A percentile compares a stretch with the other conserved stretches of the same genome.
These are phyloP conservation scores for Apiospora marii DNA, from an alignment of 2,329 filamentous ascomycete genomes.

Conservation along the genomic window DNA sequence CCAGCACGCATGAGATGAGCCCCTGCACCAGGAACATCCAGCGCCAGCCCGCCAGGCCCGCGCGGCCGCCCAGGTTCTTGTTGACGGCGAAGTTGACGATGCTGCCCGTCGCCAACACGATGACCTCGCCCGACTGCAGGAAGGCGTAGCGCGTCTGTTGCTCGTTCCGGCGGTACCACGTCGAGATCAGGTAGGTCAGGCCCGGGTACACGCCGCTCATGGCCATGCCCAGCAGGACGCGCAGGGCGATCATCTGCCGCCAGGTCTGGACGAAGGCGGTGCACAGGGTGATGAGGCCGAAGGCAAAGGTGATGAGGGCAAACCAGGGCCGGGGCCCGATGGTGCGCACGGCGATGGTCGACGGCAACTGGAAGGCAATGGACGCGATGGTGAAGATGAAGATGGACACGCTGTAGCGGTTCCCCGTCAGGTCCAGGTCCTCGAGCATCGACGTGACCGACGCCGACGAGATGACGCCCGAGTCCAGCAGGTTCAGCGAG, in stretches of 20 bases:
- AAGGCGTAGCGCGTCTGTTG: constrained; percentile 72
- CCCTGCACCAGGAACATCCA: constrained; percentile 77
- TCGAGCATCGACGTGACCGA: constrained; percentile 73
- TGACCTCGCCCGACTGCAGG: constrained; percentile 70
- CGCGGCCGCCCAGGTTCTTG: constrained; percentile 59
- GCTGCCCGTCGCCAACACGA: constrained; percentile 69
- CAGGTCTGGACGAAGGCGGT: constrained; percentile 73
- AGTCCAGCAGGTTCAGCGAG: constrained; percentile 73
- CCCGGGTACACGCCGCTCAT: constrained; percentile 65
- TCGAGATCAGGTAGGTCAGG: constrained; percentile 59
- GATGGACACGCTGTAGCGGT: constrained; percentile 73
- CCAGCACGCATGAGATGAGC: constrained; percentile 65
- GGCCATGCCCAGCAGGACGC: constrained; percentile 70
- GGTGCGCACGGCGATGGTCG: constrained; percentile 70
- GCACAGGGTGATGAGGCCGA: constrained; percentile 69
- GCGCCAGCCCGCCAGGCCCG: constrained; percentile 68
- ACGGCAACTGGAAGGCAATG: constrained; percentile 73
- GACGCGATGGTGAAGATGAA: constrained; percentile 77
- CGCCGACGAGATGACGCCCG: constrained; percentile 73
- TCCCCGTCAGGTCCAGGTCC: constrained; percentile 69
- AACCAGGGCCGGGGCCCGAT: constrained; percentile 71
- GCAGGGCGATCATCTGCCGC: constrained; percentile 73
- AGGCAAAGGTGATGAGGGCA: constrained; percentile 70
- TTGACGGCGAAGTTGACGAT: constrained; percentile 77
- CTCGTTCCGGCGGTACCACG: constrained; percentile 70